phyloP scores from a whole-genome alignment of 2,329 filamentous ascomycete genomes.

The Mariannaea elegans region DNA sequence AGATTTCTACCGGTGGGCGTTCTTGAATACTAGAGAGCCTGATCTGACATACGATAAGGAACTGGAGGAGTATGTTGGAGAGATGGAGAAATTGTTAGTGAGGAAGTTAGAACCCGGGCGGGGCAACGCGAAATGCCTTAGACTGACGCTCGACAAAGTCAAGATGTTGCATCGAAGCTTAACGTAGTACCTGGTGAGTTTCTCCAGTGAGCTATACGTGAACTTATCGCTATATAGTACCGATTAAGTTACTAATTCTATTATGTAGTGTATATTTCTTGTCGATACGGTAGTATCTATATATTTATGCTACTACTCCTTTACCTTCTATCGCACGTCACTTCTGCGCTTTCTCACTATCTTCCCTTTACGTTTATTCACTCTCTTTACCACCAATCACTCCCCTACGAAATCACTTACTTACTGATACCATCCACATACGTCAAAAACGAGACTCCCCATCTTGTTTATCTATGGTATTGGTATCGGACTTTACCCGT shows the following conservation, averaged over 20 bases:
- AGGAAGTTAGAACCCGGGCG: neutral
- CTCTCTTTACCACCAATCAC: slow-evolving; percentile 51
- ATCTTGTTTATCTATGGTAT: slow-evolving; percentile 72
- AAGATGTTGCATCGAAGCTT: slow-evolving; percentile 61
- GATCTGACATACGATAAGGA: neutral
- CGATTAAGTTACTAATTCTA: slow-evolving; percentile 20
- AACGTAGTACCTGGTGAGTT: slow-evolving; percentile 42
- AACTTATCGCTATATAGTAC: neutral
- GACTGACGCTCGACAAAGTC: slow-evolving; percentile 66
- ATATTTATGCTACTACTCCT: slow-evolving; percentile 54
- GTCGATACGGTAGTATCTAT: slow-evolving; percentile 52
- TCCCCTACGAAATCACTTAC: slow-evolving; percentile 59
- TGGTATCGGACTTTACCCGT: slow-evolving; percentile 61
- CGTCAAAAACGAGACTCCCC: slow-evolving; percentile 63
- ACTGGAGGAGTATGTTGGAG: slow-evolving; percentile 38
- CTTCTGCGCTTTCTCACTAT: slow-evolving; percentile 49
- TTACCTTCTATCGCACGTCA: slow-evolving; percentile 56
- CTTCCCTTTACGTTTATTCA: slow-evolving; percentile 63
- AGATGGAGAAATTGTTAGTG: slow-evolving; percentile 18
- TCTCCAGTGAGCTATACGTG: neutral
- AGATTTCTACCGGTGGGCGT: slow-evolving; percentile 69
- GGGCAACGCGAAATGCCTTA: slow-evolving; percentile 59
- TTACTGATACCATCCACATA: slow-evolving; percentile 54
- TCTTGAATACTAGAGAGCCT: slow-evolving; percentile 49
- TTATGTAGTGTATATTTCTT: slow-evolving; percentile 52